Conservation (phyloP, 148 eudicot genomes). For the Fagopyrum homotropicum region DNA sequence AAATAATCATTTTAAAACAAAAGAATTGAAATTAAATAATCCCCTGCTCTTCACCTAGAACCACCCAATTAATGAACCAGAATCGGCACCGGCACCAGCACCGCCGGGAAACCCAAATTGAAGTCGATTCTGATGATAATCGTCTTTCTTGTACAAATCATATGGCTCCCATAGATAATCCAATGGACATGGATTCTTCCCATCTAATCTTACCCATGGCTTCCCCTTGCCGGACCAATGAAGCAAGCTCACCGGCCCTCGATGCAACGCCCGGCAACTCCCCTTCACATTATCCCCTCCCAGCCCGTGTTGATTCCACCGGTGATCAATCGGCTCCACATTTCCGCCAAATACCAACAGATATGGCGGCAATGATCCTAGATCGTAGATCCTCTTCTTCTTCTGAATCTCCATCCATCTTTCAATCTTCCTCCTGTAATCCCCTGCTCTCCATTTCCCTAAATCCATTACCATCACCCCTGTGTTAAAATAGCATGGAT, state of each 20-base stretch:
- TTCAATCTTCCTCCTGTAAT: conserved; percentile 27
- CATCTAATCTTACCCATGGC: conserved; percentile 34
- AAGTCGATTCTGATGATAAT: not conserved
- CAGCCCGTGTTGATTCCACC: conserved; percentile 36
- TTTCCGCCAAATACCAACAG: conserved; percentile 30
- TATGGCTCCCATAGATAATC: conserved; percentile 38
- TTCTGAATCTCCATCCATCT: conserved; percentile 35
- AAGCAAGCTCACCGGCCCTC: conserved; percentile 27
- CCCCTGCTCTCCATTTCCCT: conserved; percentile 28
- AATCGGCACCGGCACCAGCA: no score
- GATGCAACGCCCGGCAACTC: conserved; percentile 28
- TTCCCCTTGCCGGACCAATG: conserved; percentile 42
- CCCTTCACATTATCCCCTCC: conserved; percentile 36
- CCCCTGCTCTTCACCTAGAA: not conserved
- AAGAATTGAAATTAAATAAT: not conserved
- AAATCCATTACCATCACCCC: conserved; percentile 39
- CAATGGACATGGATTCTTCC: conserved; percentile 25
- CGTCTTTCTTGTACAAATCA: conserved; percentile 18
- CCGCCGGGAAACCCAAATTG: no score
- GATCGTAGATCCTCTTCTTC: conserved; percentile 27
- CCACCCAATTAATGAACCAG: no score
- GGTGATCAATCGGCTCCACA: conserved; percentile 24
- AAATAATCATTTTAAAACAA: not conserved
- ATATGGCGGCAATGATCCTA: conserved; percentile 34
- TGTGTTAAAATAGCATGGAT: conserved; percentile 35